phyloP scores from a whole-genome alignment of 139 green algal species.

The Limnomonas spitsbergensis region DNA sequence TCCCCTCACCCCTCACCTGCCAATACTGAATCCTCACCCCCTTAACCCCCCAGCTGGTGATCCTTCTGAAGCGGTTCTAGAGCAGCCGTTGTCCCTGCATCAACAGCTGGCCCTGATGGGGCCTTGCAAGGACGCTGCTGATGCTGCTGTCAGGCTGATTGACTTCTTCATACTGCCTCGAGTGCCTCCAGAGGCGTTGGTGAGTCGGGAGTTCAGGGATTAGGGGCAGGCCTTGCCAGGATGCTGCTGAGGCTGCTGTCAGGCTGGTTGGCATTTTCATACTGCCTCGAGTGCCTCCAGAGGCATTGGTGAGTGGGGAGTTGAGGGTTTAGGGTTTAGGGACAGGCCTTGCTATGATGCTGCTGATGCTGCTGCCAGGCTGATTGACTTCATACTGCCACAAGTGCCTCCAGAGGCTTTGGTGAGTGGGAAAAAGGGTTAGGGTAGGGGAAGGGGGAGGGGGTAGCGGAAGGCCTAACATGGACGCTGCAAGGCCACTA shows the following conservation, averaged over 20 bases:
- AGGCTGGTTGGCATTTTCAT: slow-evolving; percentile 44
- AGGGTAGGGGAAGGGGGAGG: too few relatives aligned
- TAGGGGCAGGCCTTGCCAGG: slow-evolving; percentile 21
- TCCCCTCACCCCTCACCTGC: too few relatives aligned
- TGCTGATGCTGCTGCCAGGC: slow-evolving; percentile 26
- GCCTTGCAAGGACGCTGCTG: slow-evolving; percentile 17
- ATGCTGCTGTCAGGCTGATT: slow-evolving; percentile 33
- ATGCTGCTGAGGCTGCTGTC: slow-evolving; percentile 18
- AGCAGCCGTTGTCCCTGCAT: too few relatives aligned
- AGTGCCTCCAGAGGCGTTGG: slow-evolving; percentile 23
- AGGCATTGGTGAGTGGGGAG: slow-evolving; percentile 26
- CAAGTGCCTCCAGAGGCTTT: slow-evolving; percentile 23
- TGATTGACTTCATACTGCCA: slow-evolving; percentile 40
- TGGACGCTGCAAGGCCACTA: too few relatives aligned
- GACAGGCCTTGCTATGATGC: slow-evolving; percentile 16
- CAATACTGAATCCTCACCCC: too few relatives aligned
- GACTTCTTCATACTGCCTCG: slow-evolving; percentile 34
- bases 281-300: slow-evolving; percentile 23
- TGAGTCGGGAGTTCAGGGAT: too few relatives aligned
- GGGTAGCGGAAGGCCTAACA: too few relatives aligned
- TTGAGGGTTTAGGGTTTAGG: too few relatives aligned
- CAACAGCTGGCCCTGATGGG: too few relatives aligned
- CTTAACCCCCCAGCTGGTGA: too few relatives aligned
- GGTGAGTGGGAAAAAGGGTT: too few relatives aligned
- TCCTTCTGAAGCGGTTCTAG: too few relatives aligned